These are phyloP conservation scores for Ophiostoma australiae DNA, from an alignment of 2,329 filamentous ascomycete species.

Conservation along the genomic window DNA sequence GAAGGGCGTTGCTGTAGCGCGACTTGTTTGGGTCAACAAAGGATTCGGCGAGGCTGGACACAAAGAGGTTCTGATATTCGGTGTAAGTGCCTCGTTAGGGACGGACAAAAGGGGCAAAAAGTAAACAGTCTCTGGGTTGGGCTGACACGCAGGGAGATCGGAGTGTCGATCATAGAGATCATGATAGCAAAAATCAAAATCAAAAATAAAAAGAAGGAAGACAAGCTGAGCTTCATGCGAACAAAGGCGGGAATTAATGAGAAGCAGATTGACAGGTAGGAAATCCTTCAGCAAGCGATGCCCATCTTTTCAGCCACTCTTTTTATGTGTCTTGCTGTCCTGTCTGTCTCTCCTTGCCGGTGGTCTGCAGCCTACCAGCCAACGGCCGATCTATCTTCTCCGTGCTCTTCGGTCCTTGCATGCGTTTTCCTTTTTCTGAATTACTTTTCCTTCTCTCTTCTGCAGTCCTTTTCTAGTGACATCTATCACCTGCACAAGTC, in stretches of 20 bases:
- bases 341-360: background rate
- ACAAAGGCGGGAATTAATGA: background rate
- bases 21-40: background rate
- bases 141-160: background rate
- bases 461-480: background rate
- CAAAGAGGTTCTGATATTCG: background rate
- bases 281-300: background rate
- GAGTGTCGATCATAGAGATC: background rate
- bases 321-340: background rate
- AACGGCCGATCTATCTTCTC: background rate
- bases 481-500: background rate
- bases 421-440: background rate
- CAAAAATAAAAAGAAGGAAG: background rate
- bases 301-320: background rate
- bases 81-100: background rate
- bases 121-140: background rate
- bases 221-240: background rate
- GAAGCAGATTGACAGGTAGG: background rate
- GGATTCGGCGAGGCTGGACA: conserved; percentile 3
- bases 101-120: background rate
- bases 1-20: background rate
- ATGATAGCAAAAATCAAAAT: background rate
- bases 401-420: background rate
- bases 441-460: background rate
- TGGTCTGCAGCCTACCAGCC: background rate